Conservation (phyloP, 2,329 filamentous ascomycete genomes). For the Zymoseptoria ardabiliae region DNA sequence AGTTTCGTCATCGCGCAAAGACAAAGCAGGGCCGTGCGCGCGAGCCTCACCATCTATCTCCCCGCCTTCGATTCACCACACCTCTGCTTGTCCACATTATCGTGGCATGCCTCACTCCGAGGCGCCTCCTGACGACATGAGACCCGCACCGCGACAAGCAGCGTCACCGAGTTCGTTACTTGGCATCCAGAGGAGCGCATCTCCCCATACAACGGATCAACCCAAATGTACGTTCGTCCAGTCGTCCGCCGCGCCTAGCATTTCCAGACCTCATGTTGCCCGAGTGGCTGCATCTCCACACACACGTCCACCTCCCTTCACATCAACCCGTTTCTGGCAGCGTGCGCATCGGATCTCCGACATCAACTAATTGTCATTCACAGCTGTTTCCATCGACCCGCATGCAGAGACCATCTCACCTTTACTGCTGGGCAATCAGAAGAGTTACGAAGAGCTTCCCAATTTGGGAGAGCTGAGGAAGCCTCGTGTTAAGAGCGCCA, state of each 20-base stretch:
- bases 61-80: neutral
- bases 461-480: constrained; percentile 29
- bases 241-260: neutral
- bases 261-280: too few relatives aligned
- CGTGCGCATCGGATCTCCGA: constrained; percentile 1
- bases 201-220: constrained; percentile 14
- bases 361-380: constrained; percentile 11
- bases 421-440: constrained; percentile 39
- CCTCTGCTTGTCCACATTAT: neutral
- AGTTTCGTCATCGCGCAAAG: neutral
- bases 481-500: constrained; percentile 33
- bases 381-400: constrained; percentile 41
- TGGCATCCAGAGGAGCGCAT: constrained; percentile 16
- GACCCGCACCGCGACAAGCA: constrained; percentile 18
- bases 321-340: neutral
- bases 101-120: constrained; percentile 13
- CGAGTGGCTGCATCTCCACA: neutral
- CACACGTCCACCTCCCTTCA: neutral
- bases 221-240: constrained; percentile 23
- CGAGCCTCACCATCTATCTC: neutral
- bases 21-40: neutral
- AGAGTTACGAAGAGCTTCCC: constrained; percentile 36
- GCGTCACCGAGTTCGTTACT: constrained; percentile 25
- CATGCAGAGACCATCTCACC: constrained; percentile 42
- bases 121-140: constrained; percentile 12